phyloP scores from a whole-genome alignment of 2,329 filamentous ascomycete genomes.

The Bimuria novae-zelandiae region DNA sequence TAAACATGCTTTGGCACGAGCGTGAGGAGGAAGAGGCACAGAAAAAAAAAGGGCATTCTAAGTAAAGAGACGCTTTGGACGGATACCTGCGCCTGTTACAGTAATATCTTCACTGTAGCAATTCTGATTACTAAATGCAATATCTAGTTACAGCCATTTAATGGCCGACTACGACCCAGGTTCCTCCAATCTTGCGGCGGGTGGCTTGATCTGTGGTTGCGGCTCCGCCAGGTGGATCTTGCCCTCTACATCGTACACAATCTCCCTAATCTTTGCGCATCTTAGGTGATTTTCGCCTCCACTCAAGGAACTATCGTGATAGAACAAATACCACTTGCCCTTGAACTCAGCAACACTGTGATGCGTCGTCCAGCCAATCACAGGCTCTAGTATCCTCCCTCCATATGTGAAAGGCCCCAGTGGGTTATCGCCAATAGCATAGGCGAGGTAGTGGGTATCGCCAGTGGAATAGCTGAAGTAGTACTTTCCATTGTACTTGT shows the following conservation, averaged over 20 bases:
- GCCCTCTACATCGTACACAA: conserved; percentile 70
- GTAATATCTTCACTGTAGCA: too few relatives aligned
- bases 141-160: too few relatives aligned
- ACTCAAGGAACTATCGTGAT: conserved; percentile 74
- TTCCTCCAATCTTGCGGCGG: conserved; percentile 13
- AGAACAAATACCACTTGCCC: conserved; percentile 74
- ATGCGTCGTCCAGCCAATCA: conserved; percentile 81
- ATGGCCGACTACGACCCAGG: neutral
- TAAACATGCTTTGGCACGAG: too few relatives aligned
- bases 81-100: too few relatives aligned
- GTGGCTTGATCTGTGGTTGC: conserved; percentile 33
- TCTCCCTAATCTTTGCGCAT: conserved; percentile 75
- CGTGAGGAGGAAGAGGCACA: too few relatives aligned
- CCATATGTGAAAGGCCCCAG: conserved; percentile 74
- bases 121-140: too few relatives aligned
- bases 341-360: conserved; percentile 77
- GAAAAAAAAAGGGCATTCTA: too few relatives aligned
- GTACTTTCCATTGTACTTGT: conserved; percentile 71
- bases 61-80: too few relatives aligned
- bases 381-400: conserved; percentile 73
- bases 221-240: conserved; percentile 55
- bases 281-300: conserved; percentile 72
- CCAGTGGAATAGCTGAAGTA: conserved; percentile 81
- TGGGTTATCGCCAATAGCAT: conserved; percentile 67
- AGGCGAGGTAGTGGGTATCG: conserved; percentile 75